phyloP scores from a whole-genome alignment of 352 stramenopile species.

The Blastocystis sp. region DNA sequence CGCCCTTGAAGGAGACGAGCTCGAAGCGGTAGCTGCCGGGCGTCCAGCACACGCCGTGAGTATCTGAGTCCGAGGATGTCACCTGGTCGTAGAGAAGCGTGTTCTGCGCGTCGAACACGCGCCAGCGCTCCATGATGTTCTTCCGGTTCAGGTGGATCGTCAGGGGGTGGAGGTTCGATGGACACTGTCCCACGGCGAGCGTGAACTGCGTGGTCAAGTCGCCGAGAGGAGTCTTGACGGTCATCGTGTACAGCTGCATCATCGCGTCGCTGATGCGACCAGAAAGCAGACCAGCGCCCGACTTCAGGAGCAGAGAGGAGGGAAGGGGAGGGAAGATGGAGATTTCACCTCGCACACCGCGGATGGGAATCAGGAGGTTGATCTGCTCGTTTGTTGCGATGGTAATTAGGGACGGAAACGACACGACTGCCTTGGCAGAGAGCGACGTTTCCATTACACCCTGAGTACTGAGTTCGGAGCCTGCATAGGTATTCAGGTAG shows the following conservation, averaged over 20 bases:
- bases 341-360: not conserved
- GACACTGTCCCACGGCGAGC: not conserved
- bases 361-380: not conserved
- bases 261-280: not conserved
- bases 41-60: not conserved
- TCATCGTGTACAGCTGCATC: not conserved
- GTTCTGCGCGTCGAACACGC: not conserved
- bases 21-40: not conserved
- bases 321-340: not conserved
- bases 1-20: not conserved
- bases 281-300: not conserved
- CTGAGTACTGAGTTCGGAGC: not conserved
- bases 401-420: not conserved
- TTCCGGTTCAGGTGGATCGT: not conserved
- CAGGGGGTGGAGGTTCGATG: not conserved
- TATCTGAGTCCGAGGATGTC: not conserved
- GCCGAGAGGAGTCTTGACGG: not conserved
- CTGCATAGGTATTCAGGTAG: not conserved
- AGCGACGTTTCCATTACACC: not conserved
- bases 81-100: not conserved
- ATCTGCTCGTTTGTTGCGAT: not conserved
- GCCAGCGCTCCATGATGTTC: not conserved
- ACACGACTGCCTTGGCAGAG: not conserved
- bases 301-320: not conserved
- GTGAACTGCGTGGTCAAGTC: not conserved